These are phyloP conservation scores for Starmerella etchellsii DNA, from an alignment of 805 yeast genomes.

Conservation along the genomic window DNA sequence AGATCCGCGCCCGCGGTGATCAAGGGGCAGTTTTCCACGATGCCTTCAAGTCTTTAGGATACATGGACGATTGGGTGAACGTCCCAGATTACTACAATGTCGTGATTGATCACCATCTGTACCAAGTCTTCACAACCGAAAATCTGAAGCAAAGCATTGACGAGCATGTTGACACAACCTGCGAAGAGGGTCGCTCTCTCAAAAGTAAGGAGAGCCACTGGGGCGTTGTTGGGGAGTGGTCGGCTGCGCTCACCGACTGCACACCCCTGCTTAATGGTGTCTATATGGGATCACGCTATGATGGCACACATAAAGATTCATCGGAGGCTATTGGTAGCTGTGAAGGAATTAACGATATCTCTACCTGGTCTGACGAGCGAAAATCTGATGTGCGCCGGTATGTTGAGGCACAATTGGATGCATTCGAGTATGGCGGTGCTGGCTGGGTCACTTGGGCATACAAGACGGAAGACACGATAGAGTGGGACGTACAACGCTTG, in stretches of 20 bases:
- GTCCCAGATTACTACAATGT: slow-evolving; percentile 45
- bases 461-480: slow-evolving; percentile 72
- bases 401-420: slow-evolving; percentile 85
- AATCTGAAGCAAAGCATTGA: slow-evolving; percentile 49
- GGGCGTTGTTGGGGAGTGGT: slow-evolving; percentile 77
- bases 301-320: slow-evolving; percentile 44
- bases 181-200: slow-evolving; percentile 36
- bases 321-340: slow-evolving; percentile 48
- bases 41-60: slow-evolving; percentile 51
- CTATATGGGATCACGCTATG: slow-evolving; percentile 68
- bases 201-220: slow-evolving; percentile 47
- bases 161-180: slow-evolving; percentile 45
- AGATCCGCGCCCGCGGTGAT: slow-evolving; percentile 43
- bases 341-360: slow-evolving; percentile 34
- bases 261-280: slow-evolving; percentile 82
- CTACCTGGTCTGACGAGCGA: slow-evolving; percentile 45
- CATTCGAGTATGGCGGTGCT: slow-evolving; percentile 43
- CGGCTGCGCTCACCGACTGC: slow-evolving; percentile 88
- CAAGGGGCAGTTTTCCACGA: slow-evolving; percentile 63
- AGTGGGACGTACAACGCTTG: slow-evolving; percentile 72
- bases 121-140: slow-evolving; percentile 63
- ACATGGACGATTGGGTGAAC: slow-evolving; percentile 34
- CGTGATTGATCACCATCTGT: slow-evolving; percentile 78
- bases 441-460: slow-evolving; percentile 96
- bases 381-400: slow-evolving; percentile 49